Base-by-base conservation (phyloP, 2,329 filamentous ascomycete species). In the Escovopsis sp. region DNA sequence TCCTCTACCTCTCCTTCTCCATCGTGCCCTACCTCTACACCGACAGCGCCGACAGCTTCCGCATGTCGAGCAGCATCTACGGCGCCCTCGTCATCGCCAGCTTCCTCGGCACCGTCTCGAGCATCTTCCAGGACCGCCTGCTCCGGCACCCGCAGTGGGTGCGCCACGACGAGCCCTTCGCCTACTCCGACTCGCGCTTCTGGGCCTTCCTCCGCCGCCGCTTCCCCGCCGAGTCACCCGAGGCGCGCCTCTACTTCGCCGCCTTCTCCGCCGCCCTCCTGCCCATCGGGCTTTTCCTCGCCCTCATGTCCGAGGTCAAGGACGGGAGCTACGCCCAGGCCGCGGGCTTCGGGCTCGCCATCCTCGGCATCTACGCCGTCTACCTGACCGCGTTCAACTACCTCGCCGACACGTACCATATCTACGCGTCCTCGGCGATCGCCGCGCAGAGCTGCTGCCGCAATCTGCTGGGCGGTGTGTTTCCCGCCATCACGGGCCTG, bases 331-430 rank as follows among this genome's bases (percentile, higher is more conserved):
- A 56, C 30, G 41, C 47, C 0, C 45, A 50, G 16, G 53, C 55
- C 0, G 56, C 88, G 3, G 79, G 75, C 1, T 66, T 94, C 25
- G 72, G 67, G 0, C 70, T 85, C 39, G 77, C 84, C 0, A 88
- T 81, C 0, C 81, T 88, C 64, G 79, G 87, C 19, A 92, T 94
- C 43, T 88, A 84, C 54, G 78, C 74, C 28, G 75, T 94, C 26
- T 92, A 92, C 50, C 68, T 94, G 1, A 79, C 86, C 3, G 82
- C 85, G 0, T 94, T 94, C 61, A 94, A 94, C 52, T 94, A 93
- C 47, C 67, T 94, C 2, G 85, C 86, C 15, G 87, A 94, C 51
- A 79, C 78, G 2, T 94, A 94, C 54, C 79, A 86, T 50, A 66
- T 71, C 3, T 94, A 88, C 48, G 84, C 87, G 0, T 85, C 78